These are phyloP conservation scores for Elaeis oleifera DNA, from an alignment of 202 grass and related monocot genomes.

Conservation along the genomic window DNA sequence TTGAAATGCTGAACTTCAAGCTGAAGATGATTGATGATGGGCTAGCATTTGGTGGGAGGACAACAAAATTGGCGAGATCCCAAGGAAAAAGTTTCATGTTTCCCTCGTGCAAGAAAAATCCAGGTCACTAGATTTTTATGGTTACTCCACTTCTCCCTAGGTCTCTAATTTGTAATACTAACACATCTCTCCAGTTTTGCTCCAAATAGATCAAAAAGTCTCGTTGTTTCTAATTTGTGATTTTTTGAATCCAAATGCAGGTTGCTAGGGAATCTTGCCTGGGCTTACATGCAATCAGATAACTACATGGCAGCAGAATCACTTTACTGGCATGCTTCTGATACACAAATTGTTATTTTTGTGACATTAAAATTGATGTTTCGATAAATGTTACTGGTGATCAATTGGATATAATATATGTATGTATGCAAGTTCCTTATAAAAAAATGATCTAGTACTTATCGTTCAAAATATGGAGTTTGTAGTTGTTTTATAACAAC, in stretches of 20 bases:
- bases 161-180: no score
- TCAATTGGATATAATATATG: no score
- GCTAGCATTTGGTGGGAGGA: slow-evolving; percentile 57
- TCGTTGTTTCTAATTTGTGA: neutral
- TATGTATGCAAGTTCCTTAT: no score
- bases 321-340: slow-evolving; percentile 45
- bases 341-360: neutral
- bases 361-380: neutral
- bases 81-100: slow-evolving; percentile 44
- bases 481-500: no score
- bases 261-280: slow-evolving; percentile 58
- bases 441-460: no score
- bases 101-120: slow-evolving; percentile 59
- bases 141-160: no score
- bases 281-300: slow-evolving; percentile 58
- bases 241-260: slow-evolving; percentile 29
- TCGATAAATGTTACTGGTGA: no score
- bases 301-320: slow-evolving; percentile 50
- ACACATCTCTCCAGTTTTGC: no score
- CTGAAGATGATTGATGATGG: slow-evolving; percentile 56
- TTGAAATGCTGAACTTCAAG: slow-evolving; percentile 49
- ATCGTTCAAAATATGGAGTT: no score
- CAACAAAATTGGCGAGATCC: slow-evolving; percentile 47
- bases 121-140: slow-evolving; percentile 31
- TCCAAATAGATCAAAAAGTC: no score